Percentiles rank a stretch among this genome's conserved stretches.
Conservation (phyloP, 345 rosid genomes). For the Eucalyptus regnans region DNA sequence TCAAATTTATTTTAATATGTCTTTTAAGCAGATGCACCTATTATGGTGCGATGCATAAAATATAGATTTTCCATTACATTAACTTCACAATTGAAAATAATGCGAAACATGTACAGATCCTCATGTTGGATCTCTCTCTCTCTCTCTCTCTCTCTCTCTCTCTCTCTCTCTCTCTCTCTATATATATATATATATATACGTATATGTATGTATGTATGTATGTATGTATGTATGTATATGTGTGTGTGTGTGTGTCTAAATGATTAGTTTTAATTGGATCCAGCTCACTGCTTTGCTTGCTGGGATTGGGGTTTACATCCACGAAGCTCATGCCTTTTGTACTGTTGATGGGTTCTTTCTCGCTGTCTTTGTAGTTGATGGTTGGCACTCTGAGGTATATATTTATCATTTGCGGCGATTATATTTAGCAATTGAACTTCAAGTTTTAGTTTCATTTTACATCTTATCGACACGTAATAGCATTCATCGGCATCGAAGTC, state of each 20-base stretch:
- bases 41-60: background rate
- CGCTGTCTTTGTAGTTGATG: constrained; percentile 94
- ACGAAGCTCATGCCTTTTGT: constrained; percentile 97
- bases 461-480: background rate
- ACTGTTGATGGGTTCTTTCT: constrained; percentile 89
- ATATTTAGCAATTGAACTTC: background rate
- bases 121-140: background rate
- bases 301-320: constrained; percentile 85
- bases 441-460: background rate
- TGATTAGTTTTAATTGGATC: background rate
- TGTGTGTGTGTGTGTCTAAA: background rate
- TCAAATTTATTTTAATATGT: background rate
- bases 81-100: background rate
- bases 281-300: constrained; percentile 84
- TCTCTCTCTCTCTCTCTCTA: background rate
- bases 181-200: fast-evolving
- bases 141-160: background rate
- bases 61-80: background rate
- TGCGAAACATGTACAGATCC: background rate
- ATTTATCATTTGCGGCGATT: background rate
- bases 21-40: background rate
- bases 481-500: background rate
- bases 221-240: too few species aligned
- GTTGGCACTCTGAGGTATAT: constrained; percentile 83
- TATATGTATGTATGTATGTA: background rate